Base-by-base conservation (phyloP, 768 basidiomycete species). In the Coprinopsis marcescibilis region DNA sequence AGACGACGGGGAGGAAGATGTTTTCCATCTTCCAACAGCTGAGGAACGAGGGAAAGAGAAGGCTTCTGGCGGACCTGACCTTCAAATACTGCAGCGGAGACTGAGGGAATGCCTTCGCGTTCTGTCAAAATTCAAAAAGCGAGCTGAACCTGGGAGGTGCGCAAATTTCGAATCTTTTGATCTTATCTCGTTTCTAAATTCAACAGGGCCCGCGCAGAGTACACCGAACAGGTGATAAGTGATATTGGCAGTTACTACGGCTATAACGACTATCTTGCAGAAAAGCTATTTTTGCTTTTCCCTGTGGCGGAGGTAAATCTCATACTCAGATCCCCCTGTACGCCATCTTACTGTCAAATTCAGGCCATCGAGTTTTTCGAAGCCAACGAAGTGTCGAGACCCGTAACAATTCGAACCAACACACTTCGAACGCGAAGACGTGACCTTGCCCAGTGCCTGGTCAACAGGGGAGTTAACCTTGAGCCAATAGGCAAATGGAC, bases 401-500 rank as follows among this genome's bases (percentile, higher is more conserved):
- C 96, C 4, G 94, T 99, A 21, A 98, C 96, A 8, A 97, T 99
- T 59, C 88, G 96, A 50, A 93, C 94, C 27, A 99, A 99, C 64
- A 98, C 94, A 3, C 78, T 99, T 15, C 88, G 89, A 47, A 92
- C 93, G 1, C 79, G 96, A 52, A 75, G 96, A 55, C 81, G 95
- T 39, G 96, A 98, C 63, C 80, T 99, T 49, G 95, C 91, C 1
- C 95, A 98, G 65, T 77, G 83, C 0, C 74, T 99, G 27, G 83
- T 98, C 56, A 96, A 96, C 63, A 81, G 96, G 39, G 96, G 96
- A 26, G 96, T 98, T 51, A 96, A 90, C 60, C 78, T 99, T 45
- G 95, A 98, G 62, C 94, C 96, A 17, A 94, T 99, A 54, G 96
- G 95, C 24, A 98, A 98, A 69, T 98, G 96, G 96, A 90, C 90